phyloP scores from a whole-genome alignment of 2,329 filamentous ascomycete genomes.

The Botrytis paeoniae region DNA sequence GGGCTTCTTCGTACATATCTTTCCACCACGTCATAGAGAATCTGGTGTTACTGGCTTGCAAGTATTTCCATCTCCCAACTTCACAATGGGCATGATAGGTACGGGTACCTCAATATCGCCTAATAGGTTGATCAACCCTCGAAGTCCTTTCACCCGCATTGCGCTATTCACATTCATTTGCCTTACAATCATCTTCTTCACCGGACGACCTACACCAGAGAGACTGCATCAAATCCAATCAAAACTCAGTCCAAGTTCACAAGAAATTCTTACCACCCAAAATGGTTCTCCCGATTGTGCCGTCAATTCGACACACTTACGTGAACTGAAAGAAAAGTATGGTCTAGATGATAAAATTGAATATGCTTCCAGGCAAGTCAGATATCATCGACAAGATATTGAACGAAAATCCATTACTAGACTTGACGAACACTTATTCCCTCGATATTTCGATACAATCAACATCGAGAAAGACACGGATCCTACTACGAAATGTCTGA shows the following conservation, averaged over 20 bases:
- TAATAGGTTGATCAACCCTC: slow-evolving; percentile 22
- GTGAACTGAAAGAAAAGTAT: slow-evolving; percentile 46
- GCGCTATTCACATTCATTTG: slow-evolving; percentile 30
- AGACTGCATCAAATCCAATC: slow-evolving; percentile 22
- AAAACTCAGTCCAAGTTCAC: slow-evolving; percentile 18
- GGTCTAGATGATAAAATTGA: slow-evolving; percentile 50
- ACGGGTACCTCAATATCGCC: slow-evolving; percentile 12
- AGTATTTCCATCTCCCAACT: background rate
- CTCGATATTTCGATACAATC: slow-evolving; percentile 47
- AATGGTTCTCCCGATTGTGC: slow-evolving; percentile 42
- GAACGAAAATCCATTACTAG: slow-evolving; percentile 51
- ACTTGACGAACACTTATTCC: slow-evolving; percentile 47
- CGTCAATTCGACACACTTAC: slow-evolving; percentile 48
- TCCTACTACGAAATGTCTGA: slow-evolving; percentile 46
- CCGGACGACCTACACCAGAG: slow-evolving; percentile 14
- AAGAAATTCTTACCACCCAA: slow-evolving; percentile 13
- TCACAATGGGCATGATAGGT: slow-evolving; percentile 13
- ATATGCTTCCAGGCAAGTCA: slow-evolving; percentile 55
- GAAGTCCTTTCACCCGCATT: slow-evolving; percentile 29
- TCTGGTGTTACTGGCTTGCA: background rate
- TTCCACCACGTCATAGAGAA: background rate
- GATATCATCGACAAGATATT: slow-evolving; percentile 50
- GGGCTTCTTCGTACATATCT: background rate
- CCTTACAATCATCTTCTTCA: slow-evolving; percentile 30
- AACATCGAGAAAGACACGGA: slow-evolving; percentile 45